Percentiles rank a stretch among this genome's conserved stretches.
phyloP scores from a whole-genome alignment of 1,139 yeast species.

The Komagataea norvegica region DNA sequence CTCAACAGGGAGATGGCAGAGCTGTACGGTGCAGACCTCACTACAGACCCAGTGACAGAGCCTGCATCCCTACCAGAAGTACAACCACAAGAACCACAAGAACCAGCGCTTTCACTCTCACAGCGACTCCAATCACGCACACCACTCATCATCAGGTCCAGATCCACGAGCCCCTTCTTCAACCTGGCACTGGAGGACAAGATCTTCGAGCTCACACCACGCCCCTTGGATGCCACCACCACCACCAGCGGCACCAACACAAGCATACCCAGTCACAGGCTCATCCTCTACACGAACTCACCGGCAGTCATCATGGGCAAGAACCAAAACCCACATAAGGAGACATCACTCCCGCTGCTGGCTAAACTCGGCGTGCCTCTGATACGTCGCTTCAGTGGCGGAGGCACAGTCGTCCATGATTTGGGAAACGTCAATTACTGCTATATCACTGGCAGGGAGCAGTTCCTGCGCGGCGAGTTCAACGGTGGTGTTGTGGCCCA shows the following conservation, averaged over 20 bases:
- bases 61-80: neutral
- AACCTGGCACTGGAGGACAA: slow-evolving; percentile 84
- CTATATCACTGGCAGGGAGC: slow-evolving; percentile 64
- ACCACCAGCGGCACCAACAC: too few relatives aligned
- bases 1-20: slow-evolving; percentile 25
- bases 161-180: slow-evolving; percentile 57
- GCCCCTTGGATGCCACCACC: too few relatives aligned
- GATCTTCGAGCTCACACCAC: slow-evolving; percentile 62
- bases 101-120: neutral
- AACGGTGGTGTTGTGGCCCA: slow-evolving; percentile 17
- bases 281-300: slow-evolving; percentile 58
- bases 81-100: neutral
- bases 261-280: neutral
- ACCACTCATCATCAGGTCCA: slow-evolving; percentile 36
- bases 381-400: slow-evolving; percentile 81
- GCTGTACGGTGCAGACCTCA: slow-evolving; percentile 19
- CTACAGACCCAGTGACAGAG: neutral
- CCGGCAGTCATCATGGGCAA: slow-evolving; percentile 95
- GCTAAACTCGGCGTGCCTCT: slow-evolving; percentile 56
- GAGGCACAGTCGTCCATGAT: slow-evolving; percentile 97
- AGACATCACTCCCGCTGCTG: slow-evolving; percentile 62
- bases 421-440: slow-evolving; percentile 87
- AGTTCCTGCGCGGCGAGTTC: slow-evolving; percentile 39
- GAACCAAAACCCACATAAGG: slow-evolving; percentile 94
- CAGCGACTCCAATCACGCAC: slow-evolving; percentile 4